Percentiles rank a stretch among this genome's conserved stretches.
phyloP scores from a whole-genome alignment of 177 flowering plant species.

The Tripterygium wilfordii region DNA sequence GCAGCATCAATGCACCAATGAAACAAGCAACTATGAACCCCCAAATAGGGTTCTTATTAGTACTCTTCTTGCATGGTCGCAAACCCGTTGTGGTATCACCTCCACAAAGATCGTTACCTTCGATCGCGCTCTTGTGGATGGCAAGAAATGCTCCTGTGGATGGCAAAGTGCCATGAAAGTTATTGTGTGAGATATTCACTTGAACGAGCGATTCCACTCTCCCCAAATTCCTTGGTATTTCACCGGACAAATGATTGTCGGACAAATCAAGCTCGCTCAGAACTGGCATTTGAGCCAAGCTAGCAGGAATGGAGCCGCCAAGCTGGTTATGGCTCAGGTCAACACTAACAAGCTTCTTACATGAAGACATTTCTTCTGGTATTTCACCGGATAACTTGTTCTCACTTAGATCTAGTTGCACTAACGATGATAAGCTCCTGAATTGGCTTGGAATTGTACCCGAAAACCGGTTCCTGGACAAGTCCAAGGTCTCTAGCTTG shows the following conservation, averaged over 20 bases:
- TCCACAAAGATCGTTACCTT: conserved; percentile 68
- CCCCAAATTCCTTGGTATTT: conserved; percentile 55
- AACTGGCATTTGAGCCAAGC: conserved; percentile 55
- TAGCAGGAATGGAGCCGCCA: conserved; percentile 49
- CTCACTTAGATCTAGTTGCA: conserved; percentile 38
- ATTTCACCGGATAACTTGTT: conserved; percentile 60
- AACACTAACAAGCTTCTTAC: conserved; percentile 60
- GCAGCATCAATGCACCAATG: conserved; percentile 19
- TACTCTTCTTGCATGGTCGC: conserved; percentile 49
- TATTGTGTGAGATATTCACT: conserved; percentile 73
- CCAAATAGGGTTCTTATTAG: conserved; percentile 19
- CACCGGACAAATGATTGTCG: conserved; percentile 53
- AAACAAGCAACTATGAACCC: conserved; percentile 38
- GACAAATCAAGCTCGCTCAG: conserved; percentile 77
- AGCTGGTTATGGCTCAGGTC: conserved; percentile 66
- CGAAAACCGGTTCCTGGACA: conserved; percentile 59
- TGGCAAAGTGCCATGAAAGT: conserved; percentile 64
- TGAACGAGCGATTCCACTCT: conserved; percentile 49
- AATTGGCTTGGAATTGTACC: conserved; percentile 48
- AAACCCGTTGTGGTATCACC: conserved; percentile 39
- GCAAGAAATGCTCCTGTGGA: conserved; percentile 63
- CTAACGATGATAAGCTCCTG: conserved; percentile 43
- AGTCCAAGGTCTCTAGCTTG: conserved; percentile 53
- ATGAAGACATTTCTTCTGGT: conserved; percentile 51
- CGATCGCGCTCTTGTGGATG: conserved; percentile 52